These are phyloP conservation scores for Podospora anserina DNA, from an alignment of 495 filamentous ascomycete species.

Conservation along the genomic window DNA sequence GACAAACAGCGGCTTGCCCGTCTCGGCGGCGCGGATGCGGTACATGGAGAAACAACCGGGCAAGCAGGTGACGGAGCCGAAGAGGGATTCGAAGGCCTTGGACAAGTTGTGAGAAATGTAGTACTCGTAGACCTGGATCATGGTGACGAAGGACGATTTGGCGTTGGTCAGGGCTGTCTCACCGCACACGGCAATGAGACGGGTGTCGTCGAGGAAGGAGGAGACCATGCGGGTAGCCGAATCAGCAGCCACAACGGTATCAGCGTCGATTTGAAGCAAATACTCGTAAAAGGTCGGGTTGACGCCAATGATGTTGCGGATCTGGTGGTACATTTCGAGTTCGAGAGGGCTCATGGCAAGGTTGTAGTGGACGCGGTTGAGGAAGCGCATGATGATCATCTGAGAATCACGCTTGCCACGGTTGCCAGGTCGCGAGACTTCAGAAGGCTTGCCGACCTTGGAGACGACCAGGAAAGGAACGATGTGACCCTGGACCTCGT, in stretches of 20 bases:
- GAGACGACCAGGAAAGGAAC: constrained; percentile 96
- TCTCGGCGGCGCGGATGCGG: constrained; percentile 88
- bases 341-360: constrained; percentile 93
- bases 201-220: constrained; percentile 84
- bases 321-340: constrained; percentile 98
- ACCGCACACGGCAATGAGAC: constrained; percentile 88
- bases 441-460: constrained; percentile 95
- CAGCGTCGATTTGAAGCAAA: constrained; percentile 94
- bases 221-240: constrained; percentile 91
- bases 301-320: constrained; percentile 97
- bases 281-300: constrained; percentile 99
- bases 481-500: constrained; percentile 96
- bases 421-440: constrained; percentile 95
- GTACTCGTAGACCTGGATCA: constrained; percentile 99
- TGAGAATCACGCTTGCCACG: constrained; percentile 99
- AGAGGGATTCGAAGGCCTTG: constrained; percentile 98
- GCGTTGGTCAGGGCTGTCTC: constrained; percentile 92
- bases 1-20: constrained; percentile 92
- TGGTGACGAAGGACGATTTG: constrained; percentile 87
- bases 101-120: constrained; percentile 97
- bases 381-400: constrained; percentile 96
- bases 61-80: constrained; percentile 95
- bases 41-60: constrained; percentile 99
- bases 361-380: constrained; percentile 98
- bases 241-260: constrained; percentile 90